Conservation (phyloP, 192 early-diverging fungal species). For the Cladochytrium replicatum region DNA sequence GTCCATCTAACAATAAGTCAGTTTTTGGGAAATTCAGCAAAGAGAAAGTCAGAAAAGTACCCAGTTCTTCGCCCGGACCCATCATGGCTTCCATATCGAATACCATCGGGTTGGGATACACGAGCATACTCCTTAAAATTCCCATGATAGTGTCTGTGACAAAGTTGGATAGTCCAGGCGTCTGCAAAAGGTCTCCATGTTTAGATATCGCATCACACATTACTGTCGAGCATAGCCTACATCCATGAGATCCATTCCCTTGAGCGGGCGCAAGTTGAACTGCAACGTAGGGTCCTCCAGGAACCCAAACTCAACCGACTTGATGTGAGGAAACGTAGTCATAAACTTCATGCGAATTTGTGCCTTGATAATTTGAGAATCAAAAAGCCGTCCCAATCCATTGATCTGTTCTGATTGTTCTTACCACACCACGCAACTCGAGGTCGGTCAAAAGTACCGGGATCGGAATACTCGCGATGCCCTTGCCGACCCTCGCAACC, state of each 20-base stretch:
- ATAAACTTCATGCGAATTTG: constrained; percentile 81
- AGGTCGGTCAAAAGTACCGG: constrained; percentile 79
- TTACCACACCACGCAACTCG: constrained; percentile 55
- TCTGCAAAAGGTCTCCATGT: constrained; percentile 36
- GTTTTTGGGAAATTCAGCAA: background rate
- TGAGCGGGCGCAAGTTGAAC: constrained; percentile 82
- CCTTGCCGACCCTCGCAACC: constrained; percentile 76
- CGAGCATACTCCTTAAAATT: background rate
- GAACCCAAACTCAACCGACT: constrained; percentile 74
- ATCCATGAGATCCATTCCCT: constrained; percentile 67
- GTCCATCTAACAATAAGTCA: constrained; percentile 27
- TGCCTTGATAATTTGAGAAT: constrained; percentile 58
- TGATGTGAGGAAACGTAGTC: constrained; percentile 77
- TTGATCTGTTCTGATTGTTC: too few relatives aligned
- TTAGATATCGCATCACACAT: too few relatives aligned
- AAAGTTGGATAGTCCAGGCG: constrained; percentile 2
- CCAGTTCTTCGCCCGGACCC: too few relatives aligned
- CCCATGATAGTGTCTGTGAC: constrained; percentile 18
- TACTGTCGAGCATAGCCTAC: too few relatives aligned
- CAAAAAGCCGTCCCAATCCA: too few relatives aligned
- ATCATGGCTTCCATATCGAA: constrained; percentile 72
- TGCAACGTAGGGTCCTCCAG: constrained; percentile 76
- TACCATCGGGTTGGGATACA: constrained; percentile 60
- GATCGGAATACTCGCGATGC: constrained; percentile 72
- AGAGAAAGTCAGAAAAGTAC: background rate